Conservation (phyloP, 2,329 filamentous ascomycete species). For the Akanthomyces muscarius region DNA sequence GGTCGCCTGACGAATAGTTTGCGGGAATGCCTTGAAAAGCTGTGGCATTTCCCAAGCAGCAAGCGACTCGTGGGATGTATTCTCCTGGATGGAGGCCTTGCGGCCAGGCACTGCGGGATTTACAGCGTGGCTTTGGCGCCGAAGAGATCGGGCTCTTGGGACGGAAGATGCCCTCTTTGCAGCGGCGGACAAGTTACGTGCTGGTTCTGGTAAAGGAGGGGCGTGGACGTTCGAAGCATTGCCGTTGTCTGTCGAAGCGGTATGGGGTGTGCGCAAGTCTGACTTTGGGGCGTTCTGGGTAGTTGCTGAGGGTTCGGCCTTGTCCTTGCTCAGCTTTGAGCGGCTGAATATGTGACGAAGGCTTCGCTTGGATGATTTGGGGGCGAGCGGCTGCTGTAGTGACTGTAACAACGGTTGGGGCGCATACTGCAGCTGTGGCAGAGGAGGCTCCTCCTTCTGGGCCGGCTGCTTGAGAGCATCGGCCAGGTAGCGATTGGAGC, state of each 20-base stretch:
- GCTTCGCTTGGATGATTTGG: slow-evolving; percentile 9
- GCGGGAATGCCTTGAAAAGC: slow-evolving; percentile 81
- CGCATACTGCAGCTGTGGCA: neutral
- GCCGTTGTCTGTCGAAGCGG: neutral
- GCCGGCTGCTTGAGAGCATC: slow-evolving; percentile 10
- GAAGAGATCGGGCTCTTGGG: slow-evolving; percentile 4
- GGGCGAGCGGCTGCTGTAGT: neutral
- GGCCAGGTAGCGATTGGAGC: slow-evolving; percentile 2
- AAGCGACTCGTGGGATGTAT: slow-evolving; percentile 29
- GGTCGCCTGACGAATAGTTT: slow-evolving; percentile 71
- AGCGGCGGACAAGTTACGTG: neutral
- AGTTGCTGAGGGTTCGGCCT: neutral
- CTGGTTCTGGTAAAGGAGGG: neutral
- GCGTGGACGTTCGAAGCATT: neutral
- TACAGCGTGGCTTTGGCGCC: slow-evolving; percentile 3
- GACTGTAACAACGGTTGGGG: neutral
- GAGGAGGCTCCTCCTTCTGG: neutral
- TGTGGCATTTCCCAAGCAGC: slow-evolving; percentile 65
- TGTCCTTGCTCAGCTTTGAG: slow-evolving; percentile 15
- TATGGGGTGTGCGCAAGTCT: neutral
- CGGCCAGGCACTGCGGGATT: neutral
- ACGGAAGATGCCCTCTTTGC: slow-evolving; percentile 4
- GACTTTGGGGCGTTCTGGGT: neutral
- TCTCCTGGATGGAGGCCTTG: slow-evolving; percentile 14
- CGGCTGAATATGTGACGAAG: slow-evolving; percentile 18